These are phyloP conservation scores for Fusarium gaditjirri DNA, from an alignment of 2,329 filamentous ascomycete species.

Conservation along the genomic window DNA sequence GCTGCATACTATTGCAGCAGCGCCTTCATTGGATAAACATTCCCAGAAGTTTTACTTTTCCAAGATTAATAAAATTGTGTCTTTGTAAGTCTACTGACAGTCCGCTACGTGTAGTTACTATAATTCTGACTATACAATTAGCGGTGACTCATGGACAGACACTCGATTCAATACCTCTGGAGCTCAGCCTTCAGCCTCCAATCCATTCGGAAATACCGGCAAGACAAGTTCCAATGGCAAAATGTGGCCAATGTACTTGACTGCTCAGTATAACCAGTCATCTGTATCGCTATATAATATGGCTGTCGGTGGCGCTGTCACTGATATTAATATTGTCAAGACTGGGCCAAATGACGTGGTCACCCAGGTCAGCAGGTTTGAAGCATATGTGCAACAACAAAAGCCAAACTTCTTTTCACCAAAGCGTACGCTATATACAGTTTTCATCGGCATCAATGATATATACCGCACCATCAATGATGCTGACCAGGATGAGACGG, in stretches of 20 bases:
- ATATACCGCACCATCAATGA: conserved; percentile 21
- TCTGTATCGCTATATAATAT: conserved; percentile 4
- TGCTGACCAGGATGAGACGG: background rate
- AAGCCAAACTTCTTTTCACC: background rate
- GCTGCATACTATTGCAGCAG: accelerated
- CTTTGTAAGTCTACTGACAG: background rate
- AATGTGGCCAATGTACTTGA: conserved; percentile 22
- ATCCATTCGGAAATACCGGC: conserved; percentile 4
- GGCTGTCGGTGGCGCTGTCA: conserved; percentile 18
- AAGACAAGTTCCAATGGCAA: conserved; percentile 23
- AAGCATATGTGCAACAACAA: background rate
- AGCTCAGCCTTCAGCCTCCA: background rate
- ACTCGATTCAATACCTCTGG: conserved; percentile 11
- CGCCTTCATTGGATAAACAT: background rate
- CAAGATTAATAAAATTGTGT: background rate
- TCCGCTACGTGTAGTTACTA: accelerated
- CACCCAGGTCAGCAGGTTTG: background rate
- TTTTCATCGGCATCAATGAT: conserved; percentile 23
- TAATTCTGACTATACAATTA: background rate
- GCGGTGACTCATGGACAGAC: conserved; percentile 19
- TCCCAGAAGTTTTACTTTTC: background rate
- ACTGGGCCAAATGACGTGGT: conserved; percentile 10
- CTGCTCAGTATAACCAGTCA: background rate
- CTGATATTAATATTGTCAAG: conserved; percentile 3
- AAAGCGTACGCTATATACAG: background rate